phyloP scores from a whole-genome alignment of 257 asterid genomes.

The Agastache rugosa region DNA sequence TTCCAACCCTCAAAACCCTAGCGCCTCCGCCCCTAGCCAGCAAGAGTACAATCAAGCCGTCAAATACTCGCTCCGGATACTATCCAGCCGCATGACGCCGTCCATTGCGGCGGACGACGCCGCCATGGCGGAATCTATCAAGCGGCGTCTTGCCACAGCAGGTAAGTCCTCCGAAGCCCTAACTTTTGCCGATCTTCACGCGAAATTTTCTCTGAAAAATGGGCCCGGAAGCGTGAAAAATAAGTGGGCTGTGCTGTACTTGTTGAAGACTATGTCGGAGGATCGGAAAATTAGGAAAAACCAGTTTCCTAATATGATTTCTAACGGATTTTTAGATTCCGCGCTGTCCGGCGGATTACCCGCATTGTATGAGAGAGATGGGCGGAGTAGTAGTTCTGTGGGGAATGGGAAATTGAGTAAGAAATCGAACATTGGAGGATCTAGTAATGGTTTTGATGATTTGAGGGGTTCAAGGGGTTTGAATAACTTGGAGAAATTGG shows the following conservation, averaged over 20 bases:
- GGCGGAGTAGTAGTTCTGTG: constrained; percentile 38
- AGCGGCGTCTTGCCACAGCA: constrained; percentile 83
- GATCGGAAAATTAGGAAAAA: constrained; percentile 61
- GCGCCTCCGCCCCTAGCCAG: constrained; percentile 41
- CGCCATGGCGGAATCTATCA: constrained; percentile 91
- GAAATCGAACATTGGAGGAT: constrained; percentile 41
- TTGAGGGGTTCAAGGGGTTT: constrained; percentile 41
- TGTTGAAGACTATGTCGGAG: constrained; percentile 87
- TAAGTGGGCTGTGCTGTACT: constrained; percentile 92
- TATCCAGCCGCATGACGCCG: constrained; percentile 89
- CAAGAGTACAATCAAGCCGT: constrained; percentile 71
- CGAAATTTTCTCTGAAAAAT: constrained; percentile 66
- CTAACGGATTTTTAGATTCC: constrained; percentile 61
- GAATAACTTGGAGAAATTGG: constrained; percentile 40
- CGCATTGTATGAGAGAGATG: constrained; percentile 50
- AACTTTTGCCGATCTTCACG: constrained; percentile 75
- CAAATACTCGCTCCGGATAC: constrained; percentile 82
- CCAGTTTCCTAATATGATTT: constrained; percentile 42
- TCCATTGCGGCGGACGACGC: constrained; percentile 72
- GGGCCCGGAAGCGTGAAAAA: constrained; percentile 83
- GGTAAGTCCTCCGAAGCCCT: constrained; percentile 99
- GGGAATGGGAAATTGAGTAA: constrained; percentile 41
- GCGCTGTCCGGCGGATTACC: constrained; percentile 81
- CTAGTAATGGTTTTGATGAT: constrained; percentile 41
- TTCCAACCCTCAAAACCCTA: constrained; percentile 53